phyloP scores from a whole-genome alignment of 768 basidiomycete genomes.

The Strobilomyces echinocephalus region DNA sequence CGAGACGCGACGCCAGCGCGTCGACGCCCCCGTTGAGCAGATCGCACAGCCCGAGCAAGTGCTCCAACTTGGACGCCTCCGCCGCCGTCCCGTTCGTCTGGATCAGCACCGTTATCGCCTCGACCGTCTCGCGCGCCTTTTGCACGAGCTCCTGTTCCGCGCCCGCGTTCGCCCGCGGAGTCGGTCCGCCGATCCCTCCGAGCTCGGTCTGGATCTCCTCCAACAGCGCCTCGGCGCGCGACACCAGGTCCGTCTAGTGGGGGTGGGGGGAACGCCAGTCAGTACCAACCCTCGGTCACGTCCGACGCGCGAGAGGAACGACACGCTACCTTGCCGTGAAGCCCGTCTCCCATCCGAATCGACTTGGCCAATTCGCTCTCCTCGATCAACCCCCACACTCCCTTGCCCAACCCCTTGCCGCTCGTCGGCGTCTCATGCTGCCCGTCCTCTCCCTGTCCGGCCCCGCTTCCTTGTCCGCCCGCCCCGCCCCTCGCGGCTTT shows the following conservation, averaged over 20 bases:
- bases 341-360: constrained; percentile 45
- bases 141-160: constrained; percentile 38
- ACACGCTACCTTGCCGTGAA: constrained; percentile 40
- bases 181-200: not conserved
- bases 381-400: constrained; percentile 82
- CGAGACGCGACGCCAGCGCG: constrained; percentile 36
- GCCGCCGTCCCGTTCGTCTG: constrained; percentile 38
- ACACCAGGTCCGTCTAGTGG: constrained; percentile 8
- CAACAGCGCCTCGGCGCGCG: constrained; percentile 41
- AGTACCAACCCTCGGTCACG: not conserved
- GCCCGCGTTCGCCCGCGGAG: not conserved
- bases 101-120: constrained; percentile 49
- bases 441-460: constrained; percentile 10
- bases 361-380: constrained; percentile 76
- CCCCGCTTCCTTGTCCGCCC: not conserved
- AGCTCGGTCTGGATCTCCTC: constrained; percentile 32
- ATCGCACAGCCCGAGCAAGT: constrained; percentile 71
- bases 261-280: not conserved
- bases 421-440: constrained; percentile 28
- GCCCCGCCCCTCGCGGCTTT: constrained; percentile 12
- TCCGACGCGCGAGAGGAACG: constrained; percentile 7
- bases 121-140: constrained; percentile 49
- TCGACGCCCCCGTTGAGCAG: constrained; percentile 55
- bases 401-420: constrained; percentile 57
- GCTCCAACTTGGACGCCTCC: constrained; percentile 59